Evolutionary conservation across 179 eudicot species (phyloP).

Genomic region (Beta lomatogona): DNA sequence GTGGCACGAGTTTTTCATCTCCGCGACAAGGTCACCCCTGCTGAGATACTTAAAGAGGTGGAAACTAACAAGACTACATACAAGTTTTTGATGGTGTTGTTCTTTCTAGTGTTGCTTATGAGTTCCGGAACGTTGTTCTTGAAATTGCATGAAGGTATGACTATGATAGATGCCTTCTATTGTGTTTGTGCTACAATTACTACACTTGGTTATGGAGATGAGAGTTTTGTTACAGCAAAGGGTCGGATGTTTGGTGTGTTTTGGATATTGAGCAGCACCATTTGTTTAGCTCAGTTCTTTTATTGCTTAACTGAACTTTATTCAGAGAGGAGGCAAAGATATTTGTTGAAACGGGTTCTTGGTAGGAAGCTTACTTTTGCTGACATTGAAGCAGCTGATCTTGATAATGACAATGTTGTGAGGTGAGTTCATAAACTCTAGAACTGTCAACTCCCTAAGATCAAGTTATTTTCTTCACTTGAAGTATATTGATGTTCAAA

Average conservation of each 20-base stretch:
- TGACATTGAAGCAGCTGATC: constrained; percentile 83
- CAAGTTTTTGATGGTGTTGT: constrained; percentile 47
- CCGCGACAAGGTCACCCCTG: constrained; percentile 37
- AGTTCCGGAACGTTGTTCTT: constrained; percentile 57
- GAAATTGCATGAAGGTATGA: constrained; percentile 56
- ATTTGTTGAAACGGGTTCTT: constrained; percentile 58
- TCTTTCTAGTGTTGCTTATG: constrained; percentile 46
- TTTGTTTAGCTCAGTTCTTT: constrained; percentile 76
- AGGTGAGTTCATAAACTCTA: constrained; percentile 43
- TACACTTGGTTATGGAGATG: constrained; percentile 84
- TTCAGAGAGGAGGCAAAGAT: constrained; percentile 59
- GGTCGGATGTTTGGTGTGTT: constrained; percentile 77
- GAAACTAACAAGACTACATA: constrained; percentile 60
- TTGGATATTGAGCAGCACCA: constrained; percentile 77
- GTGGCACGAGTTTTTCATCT: constrained; percentile 55
- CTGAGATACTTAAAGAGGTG: constrained; percentile 50
- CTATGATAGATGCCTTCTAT: constrained; percentile 67
- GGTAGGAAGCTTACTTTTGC: constrained; percentile 46
- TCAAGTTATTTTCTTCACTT: not conserved
- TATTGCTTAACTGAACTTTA: constrained; percentile 70
- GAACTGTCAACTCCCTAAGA: not conserved
- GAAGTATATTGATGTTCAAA: not conserved
- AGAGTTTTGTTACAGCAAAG: constrained; percentile 68
- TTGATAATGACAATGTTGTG: constrained; percentile 63
- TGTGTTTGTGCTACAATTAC: constrained; percentile 86